These are phyloP conservation scores for Solanum hybrid DNA, from an alignment of 305 asterid species.

Conservation along the genomic window DNA sequence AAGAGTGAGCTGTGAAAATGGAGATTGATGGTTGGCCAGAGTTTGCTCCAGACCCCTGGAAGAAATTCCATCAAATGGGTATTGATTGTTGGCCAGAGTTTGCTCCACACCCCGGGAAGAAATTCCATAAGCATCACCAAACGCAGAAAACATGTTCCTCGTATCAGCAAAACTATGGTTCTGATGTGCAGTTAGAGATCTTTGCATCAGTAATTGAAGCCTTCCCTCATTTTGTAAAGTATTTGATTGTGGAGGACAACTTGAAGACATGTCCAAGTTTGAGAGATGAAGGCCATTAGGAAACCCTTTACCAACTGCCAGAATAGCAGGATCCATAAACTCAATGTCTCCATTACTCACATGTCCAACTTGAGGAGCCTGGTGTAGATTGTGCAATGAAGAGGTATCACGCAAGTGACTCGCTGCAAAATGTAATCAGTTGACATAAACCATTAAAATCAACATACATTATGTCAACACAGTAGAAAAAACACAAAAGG, in stretches of 20 bases:
- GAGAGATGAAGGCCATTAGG: constrained; percentile 44
- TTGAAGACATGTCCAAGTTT: constrained; percentile 42
- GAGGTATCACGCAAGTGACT: constrained; percentile 40
- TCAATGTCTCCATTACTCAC: constrained; percentile 53
- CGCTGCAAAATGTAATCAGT: constrained; percentile 35
- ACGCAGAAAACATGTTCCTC: constrained; percentile 39
- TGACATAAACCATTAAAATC: neutral
- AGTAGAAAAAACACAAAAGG: neutral
- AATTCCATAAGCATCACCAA: constrained; percentile 45
- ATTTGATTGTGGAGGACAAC: constrained; percentile 43
- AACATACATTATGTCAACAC: neutral
- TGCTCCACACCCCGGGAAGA: constrained; percentile 65
- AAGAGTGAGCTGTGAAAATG: constrained; percentile 41
- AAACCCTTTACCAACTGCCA: constrained; percentile 91
- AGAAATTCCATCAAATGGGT: constrained; percentile 12
- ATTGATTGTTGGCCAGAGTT: constrained; percentile 31
- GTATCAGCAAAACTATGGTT: constrained; percentile 48
- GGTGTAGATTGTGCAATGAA: constrained; percentile 48
- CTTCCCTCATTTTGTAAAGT: constrained; percentile 50
- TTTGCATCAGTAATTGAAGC: constrained; percentile 54
- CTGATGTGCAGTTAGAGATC: constrained; percentile 55
- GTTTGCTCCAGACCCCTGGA: constrained; percentile 41
- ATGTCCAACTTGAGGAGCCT: constrained; percentile 34
- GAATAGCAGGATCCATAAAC: constrained; percentile 90
- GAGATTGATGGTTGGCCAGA: constrained; percentile 37